Base-by-base conservation (phyloP, 257 asterid species). In the Solanum bulbocastanum region DNA sequence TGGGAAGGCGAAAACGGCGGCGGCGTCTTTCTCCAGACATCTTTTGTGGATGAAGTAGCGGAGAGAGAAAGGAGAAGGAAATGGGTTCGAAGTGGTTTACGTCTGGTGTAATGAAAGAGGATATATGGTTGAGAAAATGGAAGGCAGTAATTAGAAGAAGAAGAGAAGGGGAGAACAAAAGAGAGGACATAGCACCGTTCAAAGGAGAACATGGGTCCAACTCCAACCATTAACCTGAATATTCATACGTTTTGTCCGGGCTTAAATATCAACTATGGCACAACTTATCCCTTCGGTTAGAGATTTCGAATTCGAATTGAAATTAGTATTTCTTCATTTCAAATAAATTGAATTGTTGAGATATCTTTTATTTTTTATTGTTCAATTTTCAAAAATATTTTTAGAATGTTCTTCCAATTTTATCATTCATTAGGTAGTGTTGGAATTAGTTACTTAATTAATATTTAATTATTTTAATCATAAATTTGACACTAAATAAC, bases 21-120 rank as follows among this genome's bases (percentile, higher is more conserved):
- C n/a, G 89, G 20, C 4, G 88, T 89, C 65, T 92, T 92, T 30
- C 92, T 92, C 96, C 98, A 91, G 73, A 92, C 90, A 85, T 93
- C 90, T 78, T 89, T 92, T 14, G 89, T 8, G 6, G 92, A 86
- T 12, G 89, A 85, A 69, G 89, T 10, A 8, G 92, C 74, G 12
- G 94, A 89, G 87, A 90, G 49, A 58, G 95, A 94, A 42, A 87
- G 30, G 83, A 91, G 39, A 56, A 90, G 78, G 84, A 91, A 85
- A 73, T 81, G 90, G 91, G 83, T 75, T 25, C 65, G 87, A 69
- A 42, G 87, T 52, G 71, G 90, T 15, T 66, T 84, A 69, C 20
- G 83, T 66, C 75, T 89, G 23, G 84, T 73, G 68, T 86, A 40
- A 23, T 90, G 90, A 33, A 86, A 36, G 89, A 89, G 85, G 91